Evolutionary conservation across 305 asterid species (phyloP).

Genomic region (Ilex paraguariensis): DNA sequence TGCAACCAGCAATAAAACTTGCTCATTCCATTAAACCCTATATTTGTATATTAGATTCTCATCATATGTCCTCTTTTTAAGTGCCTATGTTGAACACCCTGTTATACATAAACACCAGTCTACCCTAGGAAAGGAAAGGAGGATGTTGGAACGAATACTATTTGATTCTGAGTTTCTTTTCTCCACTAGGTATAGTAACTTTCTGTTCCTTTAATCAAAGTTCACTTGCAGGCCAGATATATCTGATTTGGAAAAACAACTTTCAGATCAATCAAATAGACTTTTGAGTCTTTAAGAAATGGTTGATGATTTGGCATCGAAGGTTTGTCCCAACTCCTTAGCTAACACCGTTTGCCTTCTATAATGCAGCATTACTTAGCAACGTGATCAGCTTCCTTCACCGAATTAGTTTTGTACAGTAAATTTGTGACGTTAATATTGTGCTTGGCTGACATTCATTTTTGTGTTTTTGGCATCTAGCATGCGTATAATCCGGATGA

Average conservation of each 20-base stretch:
- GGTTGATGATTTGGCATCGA: conserved; percentile 97
- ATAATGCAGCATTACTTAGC: conserved; percentile 2
- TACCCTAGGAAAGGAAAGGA: too few relatives aligned
- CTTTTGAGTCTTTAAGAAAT: conserved; percentile 90
- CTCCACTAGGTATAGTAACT: conserved; percentile 16
- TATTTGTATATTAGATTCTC: too few relatives aligned
- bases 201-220: conserved; percentile 28
- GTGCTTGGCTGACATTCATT: conserved; percentile 15
- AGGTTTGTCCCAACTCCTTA: conserved; percentile 26
- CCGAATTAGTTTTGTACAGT: conserved; percentile 14
- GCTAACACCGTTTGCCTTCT: conserved; percentile 2
- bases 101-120: too few relatives aligned
- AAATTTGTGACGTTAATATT: neutral
- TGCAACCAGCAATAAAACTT: too few relatives aligned
- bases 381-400: conserved; percentile 6
- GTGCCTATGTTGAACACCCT: too few relatives aligned
- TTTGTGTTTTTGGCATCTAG: conserved; percentile 36
- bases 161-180: neutral
- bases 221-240: conserved; percentile 84
- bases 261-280: conserved; percentile 87
- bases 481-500: conserved; percentile 95
- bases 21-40: too few relatives aligned
- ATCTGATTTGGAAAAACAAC: conserved; percentile 95
- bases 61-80: too few relatives aligned
- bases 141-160: too few relatives aligned